Base-by-base conservation (phyloP, 2,329 filamentous ascomycete genomes). In the Blumeria hordei region DNA sequence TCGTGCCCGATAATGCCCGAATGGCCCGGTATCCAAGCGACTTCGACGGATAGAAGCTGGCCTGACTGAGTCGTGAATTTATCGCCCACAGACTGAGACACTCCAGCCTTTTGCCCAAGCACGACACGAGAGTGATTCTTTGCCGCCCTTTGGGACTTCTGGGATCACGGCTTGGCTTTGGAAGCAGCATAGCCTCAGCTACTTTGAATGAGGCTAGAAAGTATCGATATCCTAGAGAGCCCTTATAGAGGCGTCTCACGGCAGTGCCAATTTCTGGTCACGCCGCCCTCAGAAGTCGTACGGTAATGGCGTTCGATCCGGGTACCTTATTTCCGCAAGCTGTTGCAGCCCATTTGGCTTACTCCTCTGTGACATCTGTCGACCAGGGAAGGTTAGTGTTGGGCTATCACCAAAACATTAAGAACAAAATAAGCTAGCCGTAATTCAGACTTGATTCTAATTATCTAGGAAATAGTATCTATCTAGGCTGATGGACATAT, bases 81-180 rank as follows among this genome's bases (percentile, higher is more conserved):
- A n/a, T n/a, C n/a, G n/a, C n/a, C n/a, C n/a, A n/a, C n/a, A n/a
- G n/a, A n/a, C n/a, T n/a, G n/a, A n/a, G n/a, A n/a, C n/a, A n/a
- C n/a, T 44, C 41, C 18, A 44, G 18, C 6, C 7, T 16, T 16
- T 44, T 44, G 14, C 41, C 41, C 12, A 44, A 16, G n/a, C 41
- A 44, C 7, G n/a, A 44, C 6, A 44, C 12, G 18, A 44, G 41
- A 44, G 41, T 16, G 6, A 44, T 44, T 11, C 7, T 28, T 33
- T 33, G 34, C 28, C 47, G 36, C 36, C 32, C 9, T 51, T 51
- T 51, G 8, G 21, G 28, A n/a, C 7, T 8, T 8, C 18, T 8
- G 7, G 41, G 41, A 16, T 44, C 41, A n/a, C 41, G 7, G 6
- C 74, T 1, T 7, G 7, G 7, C n/a, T 44, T 44, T 34, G 9